Evolutionary conservation across 768 basidiomycete species (phyloP).

Genomic region (Russula emetica): DNA sequence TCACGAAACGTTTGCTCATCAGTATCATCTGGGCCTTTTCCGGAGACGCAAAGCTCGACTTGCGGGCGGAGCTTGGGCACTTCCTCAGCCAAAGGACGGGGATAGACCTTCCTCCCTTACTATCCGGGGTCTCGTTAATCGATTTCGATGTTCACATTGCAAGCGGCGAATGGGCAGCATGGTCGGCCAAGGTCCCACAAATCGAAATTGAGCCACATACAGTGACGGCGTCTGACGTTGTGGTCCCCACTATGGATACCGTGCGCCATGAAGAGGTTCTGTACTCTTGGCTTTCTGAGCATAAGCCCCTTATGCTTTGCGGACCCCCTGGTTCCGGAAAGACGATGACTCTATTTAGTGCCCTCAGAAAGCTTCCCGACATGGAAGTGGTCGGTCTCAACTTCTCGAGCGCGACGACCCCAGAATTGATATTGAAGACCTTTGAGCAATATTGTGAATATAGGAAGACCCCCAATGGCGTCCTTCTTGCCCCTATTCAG

Average conservation of each 20-base stretch:
- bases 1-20: conserved; percentile 83
- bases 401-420: conserved; percentile 98
- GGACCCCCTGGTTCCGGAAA: conserved; percentile 99
- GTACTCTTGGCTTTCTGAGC: conserved; percentile 98
- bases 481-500: conserved; percentile 87
- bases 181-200: conserved; percentile 88
- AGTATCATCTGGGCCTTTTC: conserved; percentile 98
- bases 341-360: conserved; percentile 99
- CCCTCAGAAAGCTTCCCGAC: conserved; percentile 93
- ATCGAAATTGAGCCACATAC: conserved; percentile 97
- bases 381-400: conserved; percentile 99
- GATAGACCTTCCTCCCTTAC: conserved; percentile 79
- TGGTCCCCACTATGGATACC: conserved; percentile 97
- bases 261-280: conserved; percentile 97
- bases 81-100: conserved; percentile 81
- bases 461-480: conserved; percentile 97
- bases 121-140: conserved; percentile 77
- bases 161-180: conserved; percentile 83
- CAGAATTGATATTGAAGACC: conserved; percentile 96
- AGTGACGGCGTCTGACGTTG: conserved; percentile 92
- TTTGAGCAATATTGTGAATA: conserved; percentile 99
- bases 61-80: conserved; percentile 85
- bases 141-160: conserved; percentile 91
- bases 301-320: conserved; percentile 96
- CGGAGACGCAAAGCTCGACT: conserved; percentile 89